Conservation (phyloP, 352 stramenopile species). For the Phytopythium cucurbitacearum region DNA sequence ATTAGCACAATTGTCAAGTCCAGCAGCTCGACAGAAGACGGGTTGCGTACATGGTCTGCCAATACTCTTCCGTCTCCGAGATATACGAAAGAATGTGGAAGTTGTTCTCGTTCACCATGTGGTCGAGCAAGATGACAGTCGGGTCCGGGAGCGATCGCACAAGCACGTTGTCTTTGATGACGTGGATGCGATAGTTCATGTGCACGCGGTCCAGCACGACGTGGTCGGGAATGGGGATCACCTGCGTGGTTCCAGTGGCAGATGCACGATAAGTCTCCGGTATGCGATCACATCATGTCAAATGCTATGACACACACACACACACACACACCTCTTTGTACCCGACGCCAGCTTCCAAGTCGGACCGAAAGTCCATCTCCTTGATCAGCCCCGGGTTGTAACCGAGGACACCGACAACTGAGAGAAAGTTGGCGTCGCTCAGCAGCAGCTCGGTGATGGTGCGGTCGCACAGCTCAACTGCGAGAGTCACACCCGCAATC, state of each 20-base stretch:
- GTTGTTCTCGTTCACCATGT: conserved; percentile 86
- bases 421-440: conserved; percentile 74
- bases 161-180: conserved; percentile 86
- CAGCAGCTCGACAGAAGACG: neutral
- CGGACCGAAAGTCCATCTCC: conserved; percentile 70
- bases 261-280: neutral
- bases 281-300: neutral
- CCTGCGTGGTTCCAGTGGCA: conserved; percentile 16
- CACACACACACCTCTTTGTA: conserved; percentile 62
- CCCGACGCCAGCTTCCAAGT: conserved; percentile 47
- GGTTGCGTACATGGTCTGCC: conserved; percentile 47
- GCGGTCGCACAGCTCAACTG: conserved; percentile 76
- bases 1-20: conserved; percentile 4
- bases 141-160: conserved; percentile 72
- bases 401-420: conserved; percentile 75
- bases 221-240: conserved; percentile 65
- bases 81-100: conserved; percentile 82
- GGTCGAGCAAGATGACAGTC: conserved; percentile 72
- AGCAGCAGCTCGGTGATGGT: conserved; percentile 64
- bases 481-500: neutral
- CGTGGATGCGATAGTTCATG: conserved; percentile 85
- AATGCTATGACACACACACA: conserved; percentile 12
- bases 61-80: conserved; percentile 68
- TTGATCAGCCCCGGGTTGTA: conserved; percentile 73
- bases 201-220: conserved; percentile 67